A percentile compares a stretch with the other conserved stretches of the same genome.
Evolutionary conservation across 352 stramenopile species (phyloP).

Genomic region (Phytophthora pistaciae): DNA sequence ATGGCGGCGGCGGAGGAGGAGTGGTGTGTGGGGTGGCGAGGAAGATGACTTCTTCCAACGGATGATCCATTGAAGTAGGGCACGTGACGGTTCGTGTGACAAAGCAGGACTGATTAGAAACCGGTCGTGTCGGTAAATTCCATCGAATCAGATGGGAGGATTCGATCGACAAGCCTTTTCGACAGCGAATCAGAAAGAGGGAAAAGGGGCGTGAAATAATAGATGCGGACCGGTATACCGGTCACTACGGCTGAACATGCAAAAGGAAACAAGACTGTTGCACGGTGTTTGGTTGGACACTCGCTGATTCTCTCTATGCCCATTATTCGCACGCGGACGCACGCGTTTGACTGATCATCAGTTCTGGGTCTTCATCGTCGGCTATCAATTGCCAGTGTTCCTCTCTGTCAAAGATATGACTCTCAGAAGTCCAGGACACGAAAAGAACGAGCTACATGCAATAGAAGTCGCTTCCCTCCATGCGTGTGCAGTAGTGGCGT

Average conservation of each 20-base stretch:
- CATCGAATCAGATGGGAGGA: conserved; percentile 11
- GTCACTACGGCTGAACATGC: too few relatives aligned
- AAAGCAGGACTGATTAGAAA: not conserved
- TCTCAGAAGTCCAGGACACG: too few relatives aligned
- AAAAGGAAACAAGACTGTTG: too few relatives aligned
- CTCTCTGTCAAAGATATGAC: too few relatives aligned
- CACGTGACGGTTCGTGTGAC: conserved; percentile 6
- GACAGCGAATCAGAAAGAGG: conserved; percentile 8
- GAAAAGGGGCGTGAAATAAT: not conserved
- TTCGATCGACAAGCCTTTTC: not conserved
- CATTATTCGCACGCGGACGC: too few relatives aligned
- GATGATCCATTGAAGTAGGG: conserved; percentile 17
- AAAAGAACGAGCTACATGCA: too few relatives aligned
- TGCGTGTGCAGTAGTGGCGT: too few relatives aligned
- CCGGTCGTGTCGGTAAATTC: not conserved
- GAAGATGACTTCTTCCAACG: conserved; percentile 18
- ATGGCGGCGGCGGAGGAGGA: conserved; percentile 7
- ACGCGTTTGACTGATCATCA: too few relatives aligned
- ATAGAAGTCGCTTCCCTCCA: too few relatives aligned
- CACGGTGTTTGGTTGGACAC: not conserved
- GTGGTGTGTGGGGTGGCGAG: not conserved
- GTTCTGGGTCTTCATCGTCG: too few relatives aligned
- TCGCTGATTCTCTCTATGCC: too few relatives aligned
- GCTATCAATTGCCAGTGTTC: too few relatives aligned
- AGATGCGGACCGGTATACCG: not conserved